These are phyloP conservation scores for Plasmodium inui DNA, from an alignment of 169 alveolate species.

Conservation along the genomic window DNA sequence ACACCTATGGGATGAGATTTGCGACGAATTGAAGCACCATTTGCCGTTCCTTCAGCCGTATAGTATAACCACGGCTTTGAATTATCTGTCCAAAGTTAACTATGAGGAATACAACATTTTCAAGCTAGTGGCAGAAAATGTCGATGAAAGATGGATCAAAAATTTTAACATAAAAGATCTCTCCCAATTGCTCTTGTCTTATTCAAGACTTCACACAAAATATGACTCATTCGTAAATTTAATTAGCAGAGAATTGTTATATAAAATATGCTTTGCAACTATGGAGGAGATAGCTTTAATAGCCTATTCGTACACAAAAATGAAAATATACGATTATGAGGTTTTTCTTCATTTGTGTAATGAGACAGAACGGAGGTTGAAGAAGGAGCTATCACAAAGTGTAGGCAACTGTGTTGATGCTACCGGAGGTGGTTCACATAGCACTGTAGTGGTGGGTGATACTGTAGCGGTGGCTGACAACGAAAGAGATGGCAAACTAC, in stretches of 20 bases:
- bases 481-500: background rate
- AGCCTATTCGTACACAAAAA: constrained; percentile 74
- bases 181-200: constrained; percentile 52
- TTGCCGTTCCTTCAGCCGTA: constrained; percentile 76
- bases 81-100: constrained; percentile 70
- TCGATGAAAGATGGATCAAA: constrained; percentile 74
- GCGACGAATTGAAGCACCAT: constrained; percentile 50
- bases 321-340: constrained; percentile 71
- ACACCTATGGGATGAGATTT: constrained; percentile 30
- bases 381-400: constrained; percentile 8
- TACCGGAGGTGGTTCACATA: background rate
- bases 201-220: constrained; percentile 50
- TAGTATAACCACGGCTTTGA: constrained; percentile 54
- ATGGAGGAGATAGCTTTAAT: constrained; percentile 53
- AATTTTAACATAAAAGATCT: constrained; percentile 75
- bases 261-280: constrained; percentile 50
- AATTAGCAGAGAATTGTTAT: constrained; percentile 74
- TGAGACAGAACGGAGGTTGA: constrained; percentile 45
- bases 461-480: background rate
- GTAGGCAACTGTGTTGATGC: background rate
- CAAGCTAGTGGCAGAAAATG: constrained; percentile 55
- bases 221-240: constrained; percentile 62
- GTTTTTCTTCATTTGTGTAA: constrained; percentile 75
- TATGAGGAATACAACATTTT: constrained; percentile 69
- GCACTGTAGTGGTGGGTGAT: background rate